These are phyloP conservation scores for Mycena albidolilacea DNA, from an alignment of 768 basidiomycete genomes.

Conservation along the genomic window DNA sequence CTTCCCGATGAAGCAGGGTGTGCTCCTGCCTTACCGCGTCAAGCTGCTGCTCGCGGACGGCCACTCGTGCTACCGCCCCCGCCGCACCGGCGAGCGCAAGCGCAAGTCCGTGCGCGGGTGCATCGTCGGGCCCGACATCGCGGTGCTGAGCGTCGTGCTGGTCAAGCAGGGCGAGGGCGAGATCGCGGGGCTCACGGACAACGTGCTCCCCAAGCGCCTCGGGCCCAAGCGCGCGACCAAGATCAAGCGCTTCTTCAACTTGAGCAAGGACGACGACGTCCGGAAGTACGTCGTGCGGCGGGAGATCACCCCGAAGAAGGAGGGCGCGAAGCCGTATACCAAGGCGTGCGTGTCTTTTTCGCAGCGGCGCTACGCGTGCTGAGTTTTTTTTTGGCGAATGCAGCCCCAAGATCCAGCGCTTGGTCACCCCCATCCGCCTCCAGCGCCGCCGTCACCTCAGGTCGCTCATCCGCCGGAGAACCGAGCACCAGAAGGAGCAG, in stretches of 20 bases:
- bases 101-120: conserved; percentile 99
- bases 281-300: conserved; percentile 96
- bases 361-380: not conserved
- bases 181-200: conserved; percentile 93
- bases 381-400: not conserved
- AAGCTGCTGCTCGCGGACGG: conserved; percentile 94
- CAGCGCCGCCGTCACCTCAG: conserved; percentile 96
- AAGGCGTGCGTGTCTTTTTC: conserved; percentile 82
- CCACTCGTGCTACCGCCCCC: conserved; percentile 97
- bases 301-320: conserved; percentile 93
- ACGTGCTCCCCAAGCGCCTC: conserved; percentile 92
- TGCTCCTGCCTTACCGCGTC: conserved; percentile 94
- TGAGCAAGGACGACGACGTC: conserved; percentile 98
- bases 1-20: conserved; percentile 99
- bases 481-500: conserved; percentile 95
- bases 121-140: conserved; percentile 97
- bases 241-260: conserved; percentile 98
- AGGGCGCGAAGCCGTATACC: conserved; percentile 92
- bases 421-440: conserved; percentile 95
- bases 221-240: conserved; percentile 98
- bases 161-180: conserved; percentile 96
- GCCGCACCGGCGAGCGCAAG: conserved; percentile 95
- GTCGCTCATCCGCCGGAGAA: conserved; percentile 88
- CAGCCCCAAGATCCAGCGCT: conserved; percentile 96
- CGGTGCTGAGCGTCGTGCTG: conserved; percentile 93